phyloP scores from a whole-genome alignment of 2,329 filamentous ascomycete species.

The Exophiala sp. region DNA sequence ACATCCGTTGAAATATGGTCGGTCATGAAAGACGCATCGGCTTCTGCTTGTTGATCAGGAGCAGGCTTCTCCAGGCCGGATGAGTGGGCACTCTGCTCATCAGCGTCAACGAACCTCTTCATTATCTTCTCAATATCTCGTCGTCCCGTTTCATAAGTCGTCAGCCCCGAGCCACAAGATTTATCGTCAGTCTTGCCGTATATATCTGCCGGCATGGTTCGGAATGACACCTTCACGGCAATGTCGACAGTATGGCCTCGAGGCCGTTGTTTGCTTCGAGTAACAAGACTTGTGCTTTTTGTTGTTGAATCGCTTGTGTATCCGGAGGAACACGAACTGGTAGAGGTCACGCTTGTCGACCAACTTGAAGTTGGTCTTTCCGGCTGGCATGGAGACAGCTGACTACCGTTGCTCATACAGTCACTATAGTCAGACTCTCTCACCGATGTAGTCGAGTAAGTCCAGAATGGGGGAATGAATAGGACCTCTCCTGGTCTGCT shows the following conservation, averaged over 20 bases:
- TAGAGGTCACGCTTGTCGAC: not conserved
- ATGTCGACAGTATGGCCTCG: constrained; percentile 48
- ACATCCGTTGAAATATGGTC: constrained; percentile 58
- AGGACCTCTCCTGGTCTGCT: constrained; percentile 68
- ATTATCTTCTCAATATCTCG: constrained; percentile 38
- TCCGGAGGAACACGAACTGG: not conserved
- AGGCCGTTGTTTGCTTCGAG: not conserved
- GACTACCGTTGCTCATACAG: not conserved
- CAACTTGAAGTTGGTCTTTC: not conserved
- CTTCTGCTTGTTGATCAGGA: not conserved
- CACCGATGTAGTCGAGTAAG: constrained; percentile 32
- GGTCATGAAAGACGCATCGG: constrained; percentile 25
- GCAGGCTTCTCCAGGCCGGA: not conserved
- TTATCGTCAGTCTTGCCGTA: constrained; percentile 73
- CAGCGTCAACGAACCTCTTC: not conserved
- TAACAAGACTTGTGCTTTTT: not conserved
- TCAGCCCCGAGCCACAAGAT: constrained; percentile 78
- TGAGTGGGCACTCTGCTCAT: not conserved
- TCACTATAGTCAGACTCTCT: not conserved
- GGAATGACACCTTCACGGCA: constrained; percentile 82
- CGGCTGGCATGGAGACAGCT: not conserved
- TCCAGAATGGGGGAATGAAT: constrained; percentile 77
- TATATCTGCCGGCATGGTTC: constrained; percentile 53
- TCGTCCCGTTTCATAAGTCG: constrained; percentile 74
- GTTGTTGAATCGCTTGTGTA: not conserved